Percentiles rank a stretch among this genome's conserved stretches.
These are phyloP conservation scores for Heterobasidion annosum DNA, from an alignment of 1,284 basidiomycete genomes.

Conservation along the genomic window DNA sequence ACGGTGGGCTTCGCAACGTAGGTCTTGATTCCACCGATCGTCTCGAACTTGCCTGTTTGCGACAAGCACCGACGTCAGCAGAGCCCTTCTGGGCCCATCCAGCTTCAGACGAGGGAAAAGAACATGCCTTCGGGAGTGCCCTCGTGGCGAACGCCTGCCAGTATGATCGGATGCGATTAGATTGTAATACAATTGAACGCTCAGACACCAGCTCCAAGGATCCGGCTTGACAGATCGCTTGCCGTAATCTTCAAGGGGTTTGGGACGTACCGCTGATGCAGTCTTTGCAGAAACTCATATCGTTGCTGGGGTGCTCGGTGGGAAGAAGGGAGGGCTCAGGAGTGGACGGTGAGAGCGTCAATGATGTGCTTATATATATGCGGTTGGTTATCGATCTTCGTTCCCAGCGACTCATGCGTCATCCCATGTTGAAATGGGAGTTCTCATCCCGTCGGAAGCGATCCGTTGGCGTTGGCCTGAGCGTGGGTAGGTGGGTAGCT, in stretches of 20 bases:
- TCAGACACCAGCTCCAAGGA: not conserved
- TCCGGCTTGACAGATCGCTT: not conserved
- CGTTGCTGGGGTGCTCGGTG: slow-evolving; percentile 2
- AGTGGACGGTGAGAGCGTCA: not conserved
- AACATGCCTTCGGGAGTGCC: slow-evolving; percentile 38
- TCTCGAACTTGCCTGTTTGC: slow-evolving; percentile 30
- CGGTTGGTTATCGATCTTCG: not conserved
- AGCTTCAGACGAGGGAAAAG: not conserved
- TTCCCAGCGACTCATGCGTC: not conserved
- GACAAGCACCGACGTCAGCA: not conserved
- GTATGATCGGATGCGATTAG: not conserved
- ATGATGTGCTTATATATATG: not conserved
- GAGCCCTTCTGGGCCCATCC: not conserved
- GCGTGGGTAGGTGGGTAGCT: too few relatives aligned
- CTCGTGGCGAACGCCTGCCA: slow-evolving; percentile 45
- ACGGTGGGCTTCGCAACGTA: slow-evolving; percentile 41
- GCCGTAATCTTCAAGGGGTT: not conserved
- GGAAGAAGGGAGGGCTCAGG: not conserved
- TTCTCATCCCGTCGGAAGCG: too few relatives aligned
- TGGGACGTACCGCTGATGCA: slow-evolving; percentile 33
- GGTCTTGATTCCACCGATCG: slow-evolving; percentile 36
- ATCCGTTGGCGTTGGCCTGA: too few relatives aligned
- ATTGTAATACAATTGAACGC: not conserved
- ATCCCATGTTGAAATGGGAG: not conserved
- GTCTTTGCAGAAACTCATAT: slow-evolving; percentile 46